These are phyloP conservation scores for Dactylonectria estremocensis DNA, from an alignment of 2,329 filamentous ascomycete genomes.

Conservation along the genomic window DNA sequence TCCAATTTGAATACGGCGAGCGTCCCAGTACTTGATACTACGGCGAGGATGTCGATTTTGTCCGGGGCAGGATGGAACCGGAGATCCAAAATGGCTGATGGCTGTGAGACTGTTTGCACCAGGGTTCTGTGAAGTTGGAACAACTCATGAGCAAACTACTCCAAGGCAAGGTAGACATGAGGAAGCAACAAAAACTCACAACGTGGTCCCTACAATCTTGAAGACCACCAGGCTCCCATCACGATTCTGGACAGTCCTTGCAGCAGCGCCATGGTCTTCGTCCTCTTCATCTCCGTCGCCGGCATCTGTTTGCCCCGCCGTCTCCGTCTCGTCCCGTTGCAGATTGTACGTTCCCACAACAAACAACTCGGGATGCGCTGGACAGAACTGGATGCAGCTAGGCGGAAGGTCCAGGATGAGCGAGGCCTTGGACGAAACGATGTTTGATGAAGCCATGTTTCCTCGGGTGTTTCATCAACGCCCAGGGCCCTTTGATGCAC, in stretches of 20 bases:
- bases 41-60: constrained; percentile 72
- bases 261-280: constrained; percentile 42
- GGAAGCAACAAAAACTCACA: constrained; percentile 65
- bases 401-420: constrained; percentile 77
- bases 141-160: constrained; percentile 29
- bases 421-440: constrained; percentile 62
- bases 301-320: constrained; percentile 34
- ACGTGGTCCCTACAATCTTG: constrained; percentile 62
- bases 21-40: constrained; percentile 83
- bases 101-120: constrained; percentile 73
- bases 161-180: background rate
- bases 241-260: constrained; percentile 70
- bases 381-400: constrained; percentile 84
- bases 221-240: constrained; percentile 83
- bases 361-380: constrained; percentile 74
- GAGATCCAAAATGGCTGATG: constrained; percentile 86
- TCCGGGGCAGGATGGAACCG: constrained; percentile 76
- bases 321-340: constrained; percentile 62
- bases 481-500: background rate
- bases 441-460: constrained; percentile 42
- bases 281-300: constrained; percentile 27
- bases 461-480: background rate
- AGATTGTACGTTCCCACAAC: constrained; percentile 90
- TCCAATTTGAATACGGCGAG: constrained; percentile 75
- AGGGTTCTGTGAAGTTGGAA: constrained; percentile 60